These are phyloP conservation scores for Talaromyces ruber DNA, from an alignment of 495 filamentous ascomycete species.

Conservation along the genomic window DNA sequence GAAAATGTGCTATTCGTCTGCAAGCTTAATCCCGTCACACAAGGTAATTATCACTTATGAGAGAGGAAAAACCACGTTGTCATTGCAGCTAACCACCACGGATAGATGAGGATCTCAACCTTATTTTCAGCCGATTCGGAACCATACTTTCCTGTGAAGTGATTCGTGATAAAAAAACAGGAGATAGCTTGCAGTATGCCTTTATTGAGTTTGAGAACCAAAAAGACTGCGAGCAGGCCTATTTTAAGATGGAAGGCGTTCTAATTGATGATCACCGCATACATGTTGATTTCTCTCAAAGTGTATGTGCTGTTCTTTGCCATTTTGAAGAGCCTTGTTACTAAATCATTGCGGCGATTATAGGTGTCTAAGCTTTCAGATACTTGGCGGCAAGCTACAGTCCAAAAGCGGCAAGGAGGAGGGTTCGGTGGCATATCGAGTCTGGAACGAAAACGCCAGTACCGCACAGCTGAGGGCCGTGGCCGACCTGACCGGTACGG, in stretches of 20 bases:
- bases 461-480: slow-evolving; percentile 51
- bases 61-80: neutral
- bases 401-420: slow-evolving; percentile 68
- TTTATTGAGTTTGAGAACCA: slow-evolving; percentile 96
- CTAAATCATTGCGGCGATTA: slow-evolving; percentile 16
- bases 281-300: slow-evolving; percentile 97
- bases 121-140: slow-evolving; percentile 96
- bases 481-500: slow-evolving; percentile 48
- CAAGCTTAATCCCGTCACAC: slow-evolving; percentile 95
- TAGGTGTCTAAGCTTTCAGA: slow-evolving; percentile 79
- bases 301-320: slow-evolving; percentile 44
- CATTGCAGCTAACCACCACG: slow-evolving; percentile 8
- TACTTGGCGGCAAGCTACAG: slow-evolving; percentile 81
- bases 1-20: slow-evolving; percentile 98
- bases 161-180: slow-evolving; percentile 87
- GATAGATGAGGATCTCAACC: slow-evolving; percentile 78
- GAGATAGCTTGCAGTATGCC: slow-evolving; percentile 92
- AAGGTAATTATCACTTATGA: slow-evolving; percentile 36
- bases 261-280: slow-evolving; percentile 97
- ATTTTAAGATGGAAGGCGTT: slow-evolving; percentile 96
- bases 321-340: neutral
- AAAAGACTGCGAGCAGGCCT: slow-evolving; percentile 87
- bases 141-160: slow-evolving; percentile 94
- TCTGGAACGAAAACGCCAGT: slow-evolving; percentile 86
- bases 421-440: slow-evolving; percentile 85